phyloP scores from a whole-genome alignment of 2,329 filamentous ascomycete species.

The Metarhizium anisopliae region DNA sequence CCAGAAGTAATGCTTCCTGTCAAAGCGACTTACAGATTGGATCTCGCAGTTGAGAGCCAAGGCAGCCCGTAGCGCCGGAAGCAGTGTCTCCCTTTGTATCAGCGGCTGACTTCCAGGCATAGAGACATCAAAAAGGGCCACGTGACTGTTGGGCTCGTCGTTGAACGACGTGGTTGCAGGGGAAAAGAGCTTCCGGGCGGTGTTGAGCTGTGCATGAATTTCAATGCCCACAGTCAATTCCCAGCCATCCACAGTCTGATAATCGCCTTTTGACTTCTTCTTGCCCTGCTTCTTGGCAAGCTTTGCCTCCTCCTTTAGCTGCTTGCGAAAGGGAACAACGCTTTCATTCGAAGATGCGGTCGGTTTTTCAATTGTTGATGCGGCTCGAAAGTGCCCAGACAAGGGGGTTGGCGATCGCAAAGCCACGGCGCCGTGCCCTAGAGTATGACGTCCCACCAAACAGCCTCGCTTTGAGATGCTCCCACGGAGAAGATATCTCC shows the following conservation, averaged over 20 bases:
- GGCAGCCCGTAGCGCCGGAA: slow-evolving; percentile 86
- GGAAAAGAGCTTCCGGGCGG: slow-evolving; percentile 82
- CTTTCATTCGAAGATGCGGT: slow-evolving; percentile 11
- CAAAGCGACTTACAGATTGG: slow-evolving; percentile 71
- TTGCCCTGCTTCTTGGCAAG: slow-evolving; percentile 57
- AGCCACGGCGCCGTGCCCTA: background rate
- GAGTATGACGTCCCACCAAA: background rate
- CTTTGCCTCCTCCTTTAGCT: slow-evolving; percentile 63
- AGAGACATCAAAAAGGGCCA: slow-evolving; percentile 80
- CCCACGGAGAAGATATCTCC: slow-evolving; percentile 5
- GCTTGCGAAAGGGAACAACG: slow-evolving; percentile 54
- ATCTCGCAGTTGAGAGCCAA: slow-evolving; percentile 74
- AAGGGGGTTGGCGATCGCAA: background rate
- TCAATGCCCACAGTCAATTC: slow-evolving; percentile 94
- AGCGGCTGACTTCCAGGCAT: slow-evolving; percentile 82
- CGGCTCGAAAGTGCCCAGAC: background rate
- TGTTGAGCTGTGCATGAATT: slow-evolving; percentile 94
- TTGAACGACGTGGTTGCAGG: slow-evolving; percentile 54
- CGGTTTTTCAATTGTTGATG: slow-evolving; percentile 7
- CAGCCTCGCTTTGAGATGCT: slow-evolving; percentile 4
- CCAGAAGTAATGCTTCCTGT: slow-evolving; percentile 98
- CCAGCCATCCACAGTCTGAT: slow-evolving; percentile 60
- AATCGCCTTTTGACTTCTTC: slow-evolving; percentile 35
- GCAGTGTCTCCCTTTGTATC: slow-evolving; percentile 73
- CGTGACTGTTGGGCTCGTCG: slow-evolving; percentile 72